phyloP scores from a whole-genome alignment of 208 protist genomes.

The Acanthamoeba royreba region DNA sequence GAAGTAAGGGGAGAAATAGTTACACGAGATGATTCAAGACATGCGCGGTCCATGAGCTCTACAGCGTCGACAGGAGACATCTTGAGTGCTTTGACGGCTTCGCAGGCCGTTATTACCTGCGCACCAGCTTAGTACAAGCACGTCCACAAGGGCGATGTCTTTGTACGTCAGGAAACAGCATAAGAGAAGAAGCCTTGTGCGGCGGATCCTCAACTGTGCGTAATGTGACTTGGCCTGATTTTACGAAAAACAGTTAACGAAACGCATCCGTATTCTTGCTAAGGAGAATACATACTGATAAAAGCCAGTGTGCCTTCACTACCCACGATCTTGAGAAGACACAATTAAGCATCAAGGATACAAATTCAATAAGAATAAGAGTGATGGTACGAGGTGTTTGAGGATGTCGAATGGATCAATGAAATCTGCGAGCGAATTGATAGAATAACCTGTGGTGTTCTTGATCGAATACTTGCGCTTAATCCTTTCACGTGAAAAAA shows the following conservation, averaged over 20 bases:
- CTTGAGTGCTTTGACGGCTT: constrained; percentile 53
- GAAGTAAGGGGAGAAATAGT: background rate
- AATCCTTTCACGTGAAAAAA: too few relatives aligned
- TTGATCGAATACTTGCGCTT: constrained; percentile 72
- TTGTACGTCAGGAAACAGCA: constrained; percentile 61
- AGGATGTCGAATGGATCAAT: constrained; percentile 68
- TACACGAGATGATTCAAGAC: background rate
- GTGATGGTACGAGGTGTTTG: constrained; percentile 58
- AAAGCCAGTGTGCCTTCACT: constrained; percentile 72
- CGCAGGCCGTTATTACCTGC: constrained; percentile 38
- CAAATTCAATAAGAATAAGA: background rate
- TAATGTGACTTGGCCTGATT: constrained; percentile 49
- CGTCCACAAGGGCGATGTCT: background rate
- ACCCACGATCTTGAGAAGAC: constrained; percentile 54
- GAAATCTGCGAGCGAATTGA: constrained; percentile 72
- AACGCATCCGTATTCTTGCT: background rate
- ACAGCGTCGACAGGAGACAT: constrained; percentile 57
- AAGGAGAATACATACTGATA: constrained; percentile 29
- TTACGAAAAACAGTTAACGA: background rate
- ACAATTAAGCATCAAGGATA: background rate
- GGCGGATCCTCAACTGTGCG: constrained; percentile 64
- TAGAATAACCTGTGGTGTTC: constrained; percentile 71
- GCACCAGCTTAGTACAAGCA: background rate
- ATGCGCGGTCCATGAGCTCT: constrained; percentile 60
- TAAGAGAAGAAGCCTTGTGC: constrained; percentile 63